Conservation (phyloP, 345 rosid species). For the Melaleuca quinquenervia region DNA sequence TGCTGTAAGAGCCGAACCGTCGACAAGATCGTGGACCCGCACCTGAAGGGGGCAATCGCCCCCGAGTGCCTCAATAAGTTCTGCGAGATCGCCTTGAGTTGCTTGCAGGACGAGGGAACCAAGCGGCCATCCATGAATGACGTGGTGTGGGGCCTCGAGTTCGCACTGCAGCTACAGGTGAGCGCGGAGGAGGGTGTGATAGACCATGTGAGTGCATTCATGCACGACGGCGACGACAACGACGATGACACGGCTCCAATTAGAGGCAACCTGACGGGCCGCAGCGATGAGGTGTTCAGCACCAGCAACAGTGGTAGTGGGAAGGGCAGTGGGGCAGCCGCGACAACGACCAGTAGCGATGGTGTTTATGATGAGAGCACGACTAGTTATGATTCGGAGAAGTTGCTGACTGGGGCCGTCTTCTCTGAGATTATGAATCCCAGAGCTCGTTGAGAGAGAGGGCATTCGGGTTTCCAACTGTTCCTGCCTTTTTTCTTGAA, state of each 20-base stretch:
- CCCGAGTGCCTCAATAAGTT: conserved; percentile 23
- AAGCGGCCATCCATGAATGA: conserved; percentile 30
- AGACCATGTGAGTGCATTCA: too few species aligned
- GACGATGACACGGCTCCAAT: background rate
- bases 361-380: background rate
- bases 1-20: background rate
- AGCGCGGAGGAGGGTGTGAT: background rate
- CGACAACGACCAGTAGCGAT: background rate
- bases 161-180: conserved; percentile 19
- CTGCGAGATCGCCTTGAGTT: conserved; percentile 24
- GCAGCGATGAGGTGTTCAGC: background rate
- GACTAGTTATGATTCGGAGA: background rate
- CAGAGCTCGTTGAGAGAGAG: conserved; percentile 6
- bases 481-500: too few species aligned
- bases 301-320: background rate
- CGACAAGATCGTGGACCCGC: conserved; percentile 7
- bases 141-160: conserved; percentile 19
- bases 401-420: background rate
- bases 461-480: too few species aligned
- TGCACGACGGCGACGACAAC: background rate
- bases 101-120: conserved; percentile 17
- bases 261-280: background rate
- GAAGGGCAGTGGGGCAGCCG: background rate
- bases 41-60: conserved; percentile 2
- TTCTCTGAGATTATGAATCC: conserved; percentile 16